Percentiles rank a stretch among this genome's conserved stretches.
These are phyloP conservation scores for Asterochloris sp. DNA, from an alignment of 139 green algal species.

Conservation along the genomic window DNA sequence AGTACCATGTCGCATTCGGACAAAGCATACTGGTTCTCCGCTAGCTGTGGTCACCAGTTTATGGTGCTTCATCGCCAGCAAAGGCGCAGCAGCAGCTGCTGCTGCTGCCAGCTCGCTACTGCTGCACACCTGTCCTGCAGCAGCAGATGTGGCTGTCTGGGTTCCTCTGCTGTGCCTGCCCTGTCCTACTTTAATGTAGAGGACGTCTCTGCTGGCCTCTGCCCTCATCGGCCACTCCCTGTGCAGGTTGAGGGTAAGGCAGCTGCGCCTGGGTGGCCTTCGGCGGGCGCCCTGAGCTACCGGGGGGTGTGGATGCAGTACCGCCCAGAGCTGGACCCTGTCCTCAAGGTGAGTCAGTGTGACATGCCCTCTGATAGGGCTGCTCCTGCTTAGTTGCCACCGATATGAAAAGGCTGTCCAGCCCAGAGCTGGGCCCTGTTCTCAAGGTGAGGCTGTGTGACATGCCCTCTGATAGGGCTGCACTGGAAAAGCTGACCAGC, in stretches of 20 bases:
- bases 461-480: not conserved
- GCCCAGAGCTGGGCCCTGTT: conserved; percentile 77
- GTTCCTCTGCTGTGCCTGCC: no score
- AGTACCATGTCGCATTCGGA: no score
- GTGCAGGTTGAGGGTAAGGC: conserved; percentile 9
- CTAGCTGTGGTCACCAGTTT: no score
- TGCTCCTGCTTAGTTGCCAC: not conserved
- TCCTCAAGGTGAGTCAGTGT: conserved; percentile 69
- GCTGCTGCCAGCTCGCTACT: no score
- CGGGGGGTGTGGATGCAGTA: conserved; percentile 80
- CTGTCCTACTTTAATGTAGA: no score
- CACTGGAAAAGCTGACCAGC: conserved; percentile 79
- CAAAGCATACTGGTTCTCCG: no score
- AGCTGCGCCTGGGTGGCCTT: conserved; percentile 45
- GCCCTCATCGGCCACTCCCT: no score
- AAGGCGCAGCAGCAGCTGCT: no score
- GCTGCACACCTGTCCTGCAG: no score
- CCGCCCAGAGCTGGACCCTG: conserved; percentile 73
- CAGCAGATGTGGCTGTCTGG: no score
- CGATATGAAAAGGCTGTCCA: conserved; percentile 77
- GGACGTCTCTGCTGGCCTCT: no score
- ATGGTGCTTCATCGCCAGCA: no score
- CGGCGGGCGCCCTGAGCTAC: conserved; percentile 58
- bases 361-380: not conserved
- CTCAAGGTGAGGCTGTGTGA: conserved; percentile 60